Evolutionary conservation across 768 basidiomycete species (phyloP).

Genomic region (Sporobolomyces roseus): DNA sequence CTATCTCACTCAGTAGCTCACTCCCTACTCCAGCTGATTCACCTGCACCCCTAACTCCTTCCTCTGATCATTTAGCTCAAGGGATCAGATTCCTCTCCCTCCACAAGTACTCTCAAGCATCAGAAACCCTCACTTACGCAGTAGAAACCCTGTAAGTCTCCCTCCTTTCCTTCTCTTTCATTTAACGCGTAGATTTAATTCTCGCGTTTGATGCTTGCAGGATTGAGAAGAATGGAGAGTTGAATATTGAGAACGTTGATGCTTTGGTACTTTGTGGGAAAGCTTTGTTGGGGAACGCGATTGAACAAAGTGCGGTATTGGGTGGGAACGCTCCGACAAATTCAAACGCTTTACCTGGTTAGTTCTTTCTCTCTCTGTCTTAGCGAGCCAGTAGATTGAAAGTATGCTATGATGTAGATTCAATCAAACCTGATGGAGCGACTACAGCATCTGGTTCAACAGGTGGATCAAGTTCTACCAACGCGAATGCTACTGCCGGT

Average conservation of each 20-base stretch:
- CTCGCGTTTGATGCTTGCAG: conserved; percentile 50
- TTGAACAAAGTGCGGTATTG: conserved; percentile 76
- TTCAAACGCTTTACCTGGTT: not conserved
- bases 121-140: conserved; percentile 76
- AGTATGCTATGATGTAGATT: no score
- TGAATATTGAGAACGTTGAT: conserved; percentile 78
- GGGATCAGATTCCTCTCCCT: conserved; percentile 64
- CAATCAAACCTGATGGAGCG: no score
- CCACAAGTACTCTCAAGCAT: conserved; percentile 76
- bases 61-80: conserved; percentile 31
- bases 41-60: not conserved
- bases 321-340: conserved; percentile 60
- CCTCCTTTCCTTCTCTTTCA: conserved; percentile 28
- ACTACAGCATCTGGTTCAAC: no score
- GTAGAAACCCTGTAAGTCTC: conserved; percentile 73
- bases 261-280: conserved; percentile 87
- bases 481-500: conserved; percentile 26
- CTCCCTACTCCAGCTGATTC: conserved; percentile 9
- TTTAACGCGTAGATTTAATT: not conserved
- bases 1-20: no score
- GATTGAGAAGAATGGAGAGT: conserved; percentile 69
- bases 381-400: not conserved
- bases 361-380: not conserved
- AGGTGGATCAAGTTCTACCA: not conserved
- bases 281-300: conserved; percentile 87